Conservation (phyloP, 805 yeast species). For the Metschnikowia peoriensis region DNA sequence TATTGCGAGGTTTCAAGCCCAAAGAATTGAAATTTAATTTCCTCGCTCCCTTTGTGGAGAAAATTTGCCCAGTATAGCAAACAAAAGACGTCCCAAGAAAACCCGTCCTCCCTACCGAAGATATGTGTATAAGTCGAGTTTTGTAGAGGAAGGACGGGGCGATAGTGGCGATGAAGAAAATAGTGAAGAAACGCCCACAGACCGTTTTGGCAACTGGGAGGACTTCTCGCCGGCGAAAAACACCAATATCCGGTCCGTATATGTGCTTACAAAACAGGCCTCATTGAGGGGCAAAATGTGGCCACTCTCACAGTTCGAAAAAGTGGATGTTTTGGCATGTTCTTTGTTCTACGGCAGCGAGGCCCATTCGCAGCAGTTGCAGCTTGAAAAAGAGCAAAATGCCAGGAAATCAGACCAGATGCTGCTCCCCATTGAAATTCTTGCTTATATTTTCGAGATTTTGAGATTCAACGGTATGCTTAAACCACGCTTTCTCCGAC, state of each 20-base stretch:
- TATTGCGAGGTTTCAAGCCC: too few species aligned
- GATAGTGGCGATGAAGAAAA: neutral
- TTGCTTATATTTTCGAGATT: constrained; percentile 31
- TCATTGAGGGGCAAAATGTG: constrained; percentile 32
- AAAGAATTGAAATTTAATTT: too few species aligned
- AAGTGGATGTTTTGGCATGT: constrained; percentile 45
- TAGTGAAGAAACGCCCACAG: constrained; percentile 15
- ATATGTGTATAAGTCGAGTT: constrained; percentile 56
- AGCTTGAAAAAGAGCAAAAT: constrained; percentile 7
- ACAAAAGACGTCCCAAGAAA: constrained; percentile 84
- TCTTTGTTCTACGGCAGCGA: constrained; percentile 28
- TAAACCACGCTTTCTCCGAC: constrained; percentile 52
- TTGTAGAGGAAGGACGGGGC: constrained; percentile 23
- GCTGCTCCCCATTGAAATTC: constrained; percentile 37
- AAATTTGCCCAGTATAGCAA: constrained; percentile 55
- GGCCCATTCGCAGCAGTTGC: constrained; percentile 19
- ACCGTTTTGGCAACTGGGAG: constrained; percentile 19
- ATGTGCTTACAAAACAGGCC: constrained; percentile 29
- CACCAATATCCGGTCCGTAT: constrained; percentile 30
- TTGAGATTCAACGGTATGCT: constrained; percentile 28
- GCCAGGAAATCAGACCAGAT: constrained; percentile 16
- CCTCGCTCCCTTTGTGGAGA: too few species aligned
- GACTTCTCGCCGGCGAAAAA: constrained; percentile 27
- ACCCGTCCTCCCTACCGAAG: constrained; percentile 74
- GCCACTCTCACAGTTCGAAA: constrained; percentile 52